Percentiles rank a stretch among this genome's conserved stretches.
phyloP scores from a whole-genome alignment of 164 flowering plant genomes.

The Piper betle region DNA sequence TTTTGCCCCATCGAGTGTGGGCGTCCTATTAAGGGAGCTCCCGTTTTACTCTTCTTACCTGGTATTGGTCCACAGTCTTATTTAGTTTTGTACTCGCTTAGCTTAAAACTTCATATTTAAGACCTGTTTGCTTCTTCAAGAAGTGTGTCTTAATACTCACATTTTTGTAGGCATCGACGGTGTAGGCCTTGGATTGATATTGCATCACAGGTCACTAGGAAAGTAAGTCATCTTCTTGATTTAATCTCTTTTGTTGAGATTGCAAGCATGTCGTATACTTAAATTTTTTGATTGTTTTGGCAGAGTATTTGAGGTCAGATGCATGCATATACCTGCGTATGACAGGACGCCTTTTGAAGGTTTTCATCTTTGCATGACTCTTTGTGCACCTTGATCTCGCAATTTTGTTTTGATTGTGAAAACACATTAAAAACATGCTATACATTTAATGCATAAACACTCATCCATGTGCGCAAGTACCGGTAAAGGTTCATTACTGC shows the following conservation, averaged over 20 bases:
- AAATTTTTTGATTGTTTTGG: constrained; percentile 1
- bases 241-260: not conserved
- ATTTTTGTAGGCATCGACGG: constrained; percentile 60
- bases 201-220: constrained; percentile 76
- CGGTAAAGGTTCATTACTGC: no score
- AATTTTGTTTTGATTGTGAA: not conserved
- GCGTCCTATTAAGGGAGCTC: constrained; percentile 41
- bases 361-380: not conserved
- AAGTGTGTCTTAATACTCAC: not conserved
- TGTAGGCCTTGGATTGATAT: constrained; percentile 56
- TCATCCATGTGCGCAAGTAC: no score
- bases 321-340: constrained; percentile 73
- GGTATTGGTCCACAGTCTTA: constrained; percentile 15
- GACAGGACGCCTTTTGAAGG: constrained; percentile 19
- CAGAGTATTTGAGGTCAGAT: constrained; percentile 86
- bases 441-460: no score
- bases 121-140: not conserved
- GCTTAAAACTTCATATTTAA: not conserved
- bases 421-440: not conserved
- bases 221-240: constrained; percentile 25
- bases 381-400: not conserved
- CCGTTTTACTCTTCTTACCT: constrained; percentile 58
- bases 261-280: no score
- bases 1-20: constrained; percentile 50
- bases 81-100: not conserved